Evolutionary conservation across 2,329 filamentous ascomycete species (phyloP), one percentile per base, ranked within the genome.

Genomic region (Ophiostoma quercus): DNA sequence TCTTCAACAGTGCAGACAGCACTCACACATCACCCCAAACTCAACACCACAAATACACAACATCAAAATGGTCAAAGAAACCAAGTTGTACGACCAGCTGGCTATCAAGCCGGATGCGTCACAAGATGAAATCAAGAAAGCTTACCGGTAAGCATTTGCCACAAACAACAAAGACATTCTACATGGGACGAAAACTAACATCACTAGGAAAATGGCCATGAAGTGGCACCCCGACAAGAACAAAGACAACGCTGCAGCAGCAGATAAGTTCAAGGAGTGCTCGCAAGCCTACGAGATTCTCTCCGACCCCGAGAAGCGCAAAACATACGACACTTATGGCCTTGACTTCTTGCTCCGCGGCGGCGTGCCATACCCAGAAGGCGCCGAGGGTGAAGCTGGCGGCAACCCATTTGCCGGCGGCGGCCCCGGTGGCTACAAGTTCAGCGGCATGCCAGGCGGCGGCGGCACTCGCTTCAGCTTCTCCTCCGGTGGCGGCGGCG

Each of bases 221-320:
- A 96, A 94, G 82, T 94, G 88, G 81, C 95, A 99, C 78, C 95
- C 95, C 7, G 95, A 99, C 84, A 99, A 98, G 85, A 99, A 98
- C 85, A 94, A 94, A 80, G 90, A 96, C 81, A 93, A 94, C 75
- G 88, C 93, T 39, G 82, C 88, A 68, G 92, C 94, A 9, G 84
- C 88, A 72, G 95, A 98, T 79, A 97, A 94, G 81, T 99, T 99
- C 85, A 99, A 99, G 82, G 95, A 98, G 79, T 91, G 93, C 74
- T 97, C 93, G 0, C 94, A 98, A 82, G 95, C 95, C 70, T 99
- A 97, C 82, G 95, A 99, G 82, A 96, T 99, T 75, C 88, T 99
- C 2, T 96, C 92, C 72, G 95, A 99, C 76, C 94, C 94, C 71
- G 94, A 98, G 78, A 99, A 98, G 82, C 90, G 95, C 76, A 95